These are phyloP conservation scores for Candida maris DNA, from an alignment of 805 yeast genomes.

Conservation along the genomic window DNA sequence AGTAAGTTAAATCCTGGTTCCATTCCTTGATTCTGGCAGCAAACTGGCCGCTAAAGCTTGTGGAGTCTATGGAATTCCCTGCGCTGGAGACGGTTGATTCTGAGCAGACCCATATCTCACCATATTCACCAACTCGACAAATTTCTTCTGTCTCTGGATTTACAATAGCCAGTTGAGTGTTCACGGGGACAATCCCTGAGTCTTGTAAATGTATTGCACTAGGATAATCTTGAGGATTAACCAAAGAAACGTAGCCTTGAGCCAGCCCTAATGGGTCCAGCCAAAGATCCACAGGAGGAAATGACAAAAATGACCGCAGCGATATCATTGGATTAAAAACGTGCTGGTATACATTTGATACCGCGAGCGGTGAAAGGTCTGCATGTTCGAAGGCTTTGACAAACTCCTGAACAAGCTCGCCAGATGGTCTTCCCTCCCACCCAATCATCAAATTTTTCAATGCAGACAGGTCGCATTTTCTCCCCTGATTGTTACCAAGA, in stretches of 20 bases:
- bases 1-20: slow-evolving; percentile 58
- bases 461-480: slow-evolving; percentile 55
- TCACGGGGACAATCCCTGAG: slow-evolving; percentile 93
- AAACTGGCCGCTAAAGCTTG: slow-evolving; percentile 53
- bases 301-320: slow-evolving; percentile 80
- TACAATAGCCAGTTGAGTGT: slow-evolving; percentile 90
- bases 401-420: slow-evolving; percentile 52
- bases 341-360: slow-evolving; percentile 77
- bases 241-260: slow-evolving; percentile 81
- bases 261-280: slow-evolving; percentile 84
- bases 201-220: slow-evolving; percentile 80
- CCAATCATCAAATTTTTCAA: slow-evolving; percentile 83
- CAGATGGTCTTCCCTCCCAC: slow-evolving; percentile 69
- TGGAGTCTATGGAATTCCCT: slow-evolving; percentile 27
- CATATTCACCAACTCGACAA: slow-evolving; percentile 87
- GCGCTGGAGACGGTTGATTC: slow-evolving; percentile 67
- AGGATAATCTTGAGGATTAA: slow-evolving; percentile 67
- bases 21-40: slow-evolving; percentile 62
- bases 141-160: slow-evolving; percentile 84
- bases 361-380: slow-evolving; percentile 60
- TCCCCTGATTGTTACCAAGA: slow-evolving; percentile 43
- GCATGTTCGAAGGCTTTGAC: slow-evolving; percentile 61
- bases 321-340: slow-evolving; percentile 78
- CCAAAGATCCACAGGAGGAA: slow-evolving; percentile 84
- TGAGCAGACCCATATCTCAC: slow-evolving; percentile 95